Evolutionary conservation across 768 basidiomycete species (phyloP).

Genomic region (Pisolithus albus): DNA sequence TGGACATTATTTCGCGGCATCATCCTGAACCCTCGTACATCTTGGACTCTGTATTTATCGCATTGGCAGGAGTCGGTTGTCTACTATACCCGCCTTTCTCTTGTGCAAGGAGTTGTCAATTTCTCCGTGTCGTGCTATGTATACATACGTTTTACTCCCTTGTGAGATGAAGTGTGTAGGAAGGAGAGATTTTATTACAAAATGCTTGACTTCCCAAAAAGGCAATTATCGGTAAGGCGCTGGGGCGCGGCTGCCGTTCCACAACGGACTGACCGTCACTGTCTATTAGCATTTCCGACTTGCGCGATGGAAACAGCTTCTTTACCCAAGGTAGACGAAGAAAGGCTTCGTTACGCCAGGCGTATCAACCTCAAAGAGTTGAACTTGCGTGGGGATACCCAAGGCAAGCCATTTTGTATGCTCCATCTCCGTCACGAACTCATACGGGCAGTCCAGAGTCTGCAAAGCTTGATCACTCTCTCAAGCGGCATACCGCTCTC

Average conservation of each 20-base stretch:
- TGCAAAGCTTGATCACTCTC: constrained; percentile 82
- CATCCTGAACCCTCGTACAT: too few species aligned
- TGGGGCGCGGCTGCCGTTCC: background rate
- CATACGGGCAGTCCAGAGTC: constrained; percentile 40
- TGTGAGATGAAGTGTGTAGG: too few species aligned
- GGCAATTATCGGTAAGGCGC: background rate
- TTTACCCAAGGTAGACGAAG: constrained; percentile 40
- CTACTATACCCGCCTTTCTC: too few species aligned
- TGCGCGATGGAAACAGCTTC: constrained; percentile 18
- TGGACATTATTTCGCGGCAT: too few species aligned
- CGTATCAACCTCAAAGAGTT: constrained; percentile 52
- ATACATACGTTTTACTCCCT: too few species aligned
- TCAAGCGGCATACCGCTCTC: constrained; percentile 93
- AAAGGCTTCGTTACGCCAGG: constrained; percentile 46
- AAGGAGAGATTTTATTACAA: too few species aligned
- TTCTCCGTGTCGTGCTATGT: too few species aligned
- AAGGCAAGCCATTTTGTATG: constrained; percentile 34
- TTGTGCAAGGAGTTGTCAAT: too few species aligned
- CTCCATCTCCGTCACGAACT: constrained; percentile 1
- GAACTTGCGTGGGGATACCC: constrained; percentile 43
- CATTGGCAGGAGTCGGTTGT: too few species aligned
- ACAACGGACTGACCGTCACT: background rate
- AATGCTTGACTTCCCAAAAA: background rate
- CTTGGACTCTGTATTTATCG: too few species aligned
- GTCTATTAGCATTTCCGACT: background rate